phyloP scores from a whole-genome alignment of 345 rosid species.

The Heritiera littoralis region DNA sequence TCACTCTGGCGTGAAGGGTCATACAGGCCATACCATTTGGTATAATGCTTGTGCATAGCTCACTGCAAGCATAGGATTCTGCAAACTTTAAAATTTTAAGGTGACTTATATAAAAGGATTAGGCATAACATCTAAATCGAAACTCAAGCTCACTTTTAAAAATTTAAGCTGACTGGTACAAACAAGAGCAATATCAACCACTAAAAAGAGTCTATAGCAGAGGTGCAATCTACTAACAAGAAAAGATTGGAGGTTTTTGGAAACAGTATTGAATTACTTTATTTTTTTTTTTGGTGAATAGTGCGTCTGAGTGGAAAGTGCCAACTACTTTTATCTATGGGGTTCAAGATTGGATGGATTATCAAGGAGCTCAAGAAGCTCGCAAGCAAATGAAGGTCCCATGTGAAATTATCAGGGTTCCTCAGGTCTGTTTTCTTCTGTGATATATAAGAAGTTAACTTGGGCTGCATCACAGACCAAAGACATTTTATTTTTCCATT shows the following conservation, averaged over 20 bases:
- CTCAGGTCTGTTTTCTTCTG: slow-evolving; percentile 53
- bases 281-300: slow-evolving; percentile 35
- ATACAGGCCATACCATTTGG: background rate
- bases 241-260: slow-evolving; percentile 2
- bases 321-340: slow-evolving; percentile 96
- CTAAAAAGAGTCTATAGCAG: background rate
- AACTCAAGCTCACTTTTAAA: background rate
- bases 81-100: background rate
- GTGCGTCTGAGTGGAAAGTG: slow-evolving; percentile 96
- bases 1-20: background rate
- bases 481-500: background rate
- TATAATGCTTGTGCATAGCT: slow-evolving; percentile 3
- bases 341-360: slow-evolving; percentile 86
- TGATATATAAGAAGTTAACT: background rate
- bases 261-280: background rate
- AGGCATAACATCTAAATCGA: slow-evolving; percentile 12
- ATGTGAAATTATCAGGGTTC: slow-evolving; percentile 94
- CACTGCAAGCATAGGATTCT: background rate
- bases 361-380: slow-evolving; percentile 82
- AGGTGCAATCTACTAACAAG: background rate
- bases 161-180: background rate
- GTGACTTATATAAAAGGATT: too few relatives aligned
- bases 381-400: slow-evolving; percentile 84
- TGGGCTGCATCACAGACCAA: background rate
- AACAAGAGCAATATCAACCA: background rate